Percentiles rank a stretch among this genome's conserved stretches.
These are phyloP conservation scores for Entonaema liquescens DNA, from an alignment of 495 filamentous ascomycete genomes.

Conservation along the genomic window DNA sequence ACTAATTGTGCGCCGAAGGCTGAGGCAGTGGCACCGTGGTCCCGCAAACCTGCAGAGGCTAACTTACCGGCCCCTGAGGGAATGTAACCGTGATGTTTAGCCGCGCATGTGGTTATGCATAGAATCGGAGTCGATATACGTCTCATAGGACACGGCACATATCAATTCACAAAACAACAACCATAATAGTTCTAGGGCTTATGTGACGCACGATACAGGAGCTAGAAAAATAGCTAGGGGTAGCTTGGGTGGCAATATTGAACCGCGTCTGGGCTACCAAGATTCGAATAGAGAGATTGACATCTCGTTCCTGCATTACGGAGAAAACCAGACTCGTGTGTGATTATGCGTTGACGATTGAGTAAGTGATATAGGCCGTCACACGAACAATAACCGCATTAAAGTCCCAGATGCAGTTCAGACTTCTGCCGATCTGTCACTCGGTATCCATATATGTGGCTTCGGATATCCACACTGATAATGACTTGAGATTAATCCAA, in stretches of 20 bases:
- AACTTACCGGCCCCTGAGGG: conserved; percentile 35
- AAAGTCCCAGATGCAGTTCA: conserved; percentile 17
- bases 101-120: conserved; percentile 38
- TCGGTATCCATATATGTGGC: conserved; percentile 32
- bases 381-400: conserved; percentile 33
- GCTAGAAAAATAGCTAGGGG: conserved; percentile 12
- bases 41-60: conserved; percentile 37
- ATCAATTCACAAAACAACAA: conserved; percentile 15
- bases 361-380: conserved; percentile 27
- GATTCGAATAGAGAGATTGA: conserved; percentile 18
- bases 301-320: conserved; percentile 35
- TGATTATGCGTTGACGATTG: conserved; percentile 23
- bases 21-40: conserved; percentile 21
- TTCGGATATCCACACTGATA: conserved; percentile 36
- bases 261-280: conserved; percentile 23
- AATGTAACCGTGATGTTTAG: conserved; percentile 43
- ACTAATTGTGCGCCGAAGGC: conserved; percentile 9
- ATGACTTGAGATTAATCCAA: conserved; percentile 40
- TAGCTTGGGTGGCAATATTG: conserved; percentile 36
- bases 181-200: conserved; percentile 40
- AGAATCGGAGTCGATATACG: conserved; percentile 34
- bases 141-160: conserved; percentile 33
- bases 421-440: conserved; percentile 31
- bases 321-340: conserved; percentile 22
- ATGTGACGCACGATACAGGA: conserved; percentile 36